A percentile compares a stretch with the other conserved stretches of the same genome.
These are phyloP conservation scores for Penicillium decumbens DNA, from an alignment of 2,329 filamentous ascomycete genomes.

Conservation along the genomic window DNA sequence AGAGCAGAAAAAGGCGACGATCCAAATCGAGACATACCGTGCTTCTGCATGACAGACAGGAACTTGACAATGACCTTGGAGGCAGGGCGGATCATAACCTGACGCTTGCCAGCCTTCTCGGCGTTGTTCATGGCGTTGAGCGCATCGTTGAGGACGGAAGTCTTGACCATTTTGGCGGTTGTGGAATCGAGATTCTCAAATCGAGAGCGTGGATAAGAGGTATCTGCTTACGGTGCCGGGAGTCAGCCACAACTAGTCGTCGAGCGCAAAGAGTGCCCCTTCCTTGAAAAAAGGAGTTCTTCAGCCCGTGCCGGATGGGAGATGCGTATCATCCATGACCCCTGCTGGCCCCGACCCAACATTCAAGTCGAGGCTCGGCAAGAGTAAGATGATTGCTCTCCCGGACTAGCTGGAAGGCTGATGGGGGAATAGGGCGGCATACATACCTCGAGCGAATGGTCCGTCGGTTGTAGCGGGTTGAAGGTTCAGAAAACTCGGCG, in stretches of 20 bases:
- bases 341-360: slow-evolving; percentile 8
- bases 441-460: slow-evolving; percentile 43
- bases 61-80: slow-evolving; percentile 99
- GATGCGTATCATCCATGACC: slow-evolving; percentile 41
- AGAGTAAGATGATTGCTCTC: slow-evolving; percentile 39
- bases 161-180: slow-evolving; percentile 94
- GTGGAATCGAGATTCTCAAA: slow-evolving; percentile 50
- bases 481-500: slow-evolving; percentile 18
- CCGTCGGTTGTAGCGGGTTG: slow-evolving; percentile 26
- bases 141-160: slow-evolving; percentile 98
- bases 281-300: slow-evolving; percentile 56
- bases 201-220: slow-evolving; percentile 40
- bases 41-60: slow-evolving; percentile 97
- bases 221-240: slow-evolving; percentile 28
- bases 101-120: slow-evolving; percentile 99
- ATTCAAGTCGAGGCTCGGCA: slow-evolving; percentile 3
- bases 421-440: slow-evolving; percentile 21
- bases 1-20: slow-evolving; percentile 5
- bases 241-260: slow-evolving; percentile 62
- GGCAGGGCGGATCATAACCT: slow-evolving; percentile 94
- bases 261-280: slow-evolving; percentile 66
- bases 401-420: slow-evolving; percentile 44
- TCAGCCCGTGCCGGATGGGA: slow-evolving; percentile 56
- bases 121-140: slow-evolving; percentile 99
- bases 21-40: slow-evolving; percentile 66